phyloP scores from a whole-genome alignment of 371 early-diverging fungal species.

The Apophysomyces trapeziformis region DNA sequence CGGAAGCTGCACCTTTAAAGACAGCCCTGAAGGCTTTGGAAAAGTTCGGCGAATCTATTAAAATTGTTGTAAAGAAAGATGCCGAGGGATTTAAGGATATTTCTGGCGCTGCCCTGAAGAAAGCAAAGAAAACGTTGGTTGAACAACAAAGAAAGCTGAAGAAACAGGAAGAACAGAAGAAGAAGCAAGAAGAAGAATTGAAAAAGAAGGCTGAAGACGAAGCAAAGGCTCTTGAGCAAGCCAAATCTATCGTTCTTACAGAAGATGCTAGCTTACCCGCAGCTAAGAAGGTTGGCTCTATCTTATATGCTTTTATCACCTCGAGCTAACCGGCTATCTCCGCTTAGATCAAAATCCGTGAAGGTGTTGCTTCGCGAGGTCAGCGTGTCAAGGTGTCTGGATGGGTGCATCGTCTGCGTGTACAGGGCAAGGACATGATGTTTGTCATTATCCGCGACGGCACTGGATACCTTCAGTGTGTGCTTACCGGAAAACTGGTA shows the following conservation, averaged over 20 bases:
- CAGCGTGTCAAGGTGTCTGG: slow-evolving; percentile 89
- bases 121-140: slow-evolving; percentile 83
- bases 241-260: slow-evolving; percentile 78
- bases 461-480: slow-evolving; percentile 92
- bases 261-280: slow-evolving; percentile 80
- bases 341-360: slow-evolving; percentile 82
- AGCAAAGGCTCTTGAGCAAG: slow-evolving; percentile 81
- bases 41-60: slow-evolving; percentile 53
- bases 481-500: slow-evolving; percentile 87
- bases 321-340: background rate
- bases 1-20: slow-evolving; percentile 68
- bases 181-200: slow-evolving; percentile 71
- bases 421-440: slow-evolving; percentile 97
- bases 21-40: slow-evolving; percentile 71
- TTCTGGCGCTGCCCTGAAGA: slow-evolving; percentile 91
- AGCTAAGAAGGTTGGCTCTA: slow-evolving; percentile 65
- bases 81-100: slow-evolving; percentile 75
- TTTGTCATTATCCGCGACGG: slow-evolving; percentile 96
- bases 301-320: background rate
- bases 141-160: slow-evolving; percentile 74
- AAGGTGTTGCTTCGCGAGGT: slow-evolving; percentile 70
- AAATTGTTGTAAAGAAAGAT: slow-evolving; percentile 72
- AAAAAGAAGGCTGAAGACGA: slow-evolving; percentile 74
- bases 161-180: slow-evolving; percentile 71
- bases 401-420: slow-evolving; percentile 96